Base-by-base conservation (phyloP, 2,329 filamentous ascomycete species). In the Colletotrichum spaethianum region DNA sequence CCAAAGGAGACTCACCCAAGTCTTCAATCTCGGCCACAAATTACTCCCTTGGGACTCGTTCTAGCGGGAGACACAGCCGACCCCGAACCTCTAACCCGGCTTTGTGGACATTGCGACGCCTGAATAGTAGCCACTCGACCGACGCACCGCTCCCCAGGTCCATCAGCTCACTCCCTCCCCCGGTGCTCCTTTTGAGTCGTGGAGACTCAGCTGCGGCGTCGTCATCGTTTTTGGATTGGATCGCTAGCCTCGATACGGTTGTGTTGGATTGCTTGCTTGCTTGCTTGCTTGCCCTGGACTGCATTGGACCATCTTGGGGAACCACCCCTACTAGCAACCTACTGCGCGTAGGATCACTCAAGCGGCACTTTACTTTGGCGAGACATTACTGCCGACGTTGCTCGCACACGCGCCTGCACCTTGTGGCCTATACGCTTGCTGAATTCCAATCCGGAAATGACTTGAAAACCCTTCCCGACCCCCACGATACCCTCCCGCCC, bases 21-120 rank as follows among this genome's bases (percentile, higher is more conserved):
- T 59, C 42, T 57, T 62, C 44, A 57, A n/a, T 69, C 63, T 59
- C 64, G 63, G 65, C 52, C 65, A 50, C 57, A 53, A 50, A 59
- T 72, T 72, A 55, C 69, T 69, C 42, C 28, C 28, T 68, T 68
- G 42, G 69, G 31, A 44, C 38, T 71, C 68, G 63, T 57, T 50
- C 63, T 52, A 55, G n/a, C 48, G 50, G 40, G 61, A 67, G 63
- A 28, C 52, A 63, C 36, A 59, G 40, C 48, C 65, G 28, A 44
- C 33, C 62, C 50, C 55, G 36, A 52, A 23, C 38, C 42, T 55
- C 40, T 55, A 60, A 44, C 62, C 67, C 50, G 64, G 52, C 69
- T 38, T 68, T 69, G 69, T 72, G 64, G 69, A 72, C 57, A 72
- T 72, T 72, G 69, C 69, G 57, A 72, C 68, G 57, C 46, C 50